Evolutionary conservation across 352 stramenopile genomes (phyloP), one percentile per base, ranked within the genome.

Genomic region (Phytophthora pistaciae): DNA sequence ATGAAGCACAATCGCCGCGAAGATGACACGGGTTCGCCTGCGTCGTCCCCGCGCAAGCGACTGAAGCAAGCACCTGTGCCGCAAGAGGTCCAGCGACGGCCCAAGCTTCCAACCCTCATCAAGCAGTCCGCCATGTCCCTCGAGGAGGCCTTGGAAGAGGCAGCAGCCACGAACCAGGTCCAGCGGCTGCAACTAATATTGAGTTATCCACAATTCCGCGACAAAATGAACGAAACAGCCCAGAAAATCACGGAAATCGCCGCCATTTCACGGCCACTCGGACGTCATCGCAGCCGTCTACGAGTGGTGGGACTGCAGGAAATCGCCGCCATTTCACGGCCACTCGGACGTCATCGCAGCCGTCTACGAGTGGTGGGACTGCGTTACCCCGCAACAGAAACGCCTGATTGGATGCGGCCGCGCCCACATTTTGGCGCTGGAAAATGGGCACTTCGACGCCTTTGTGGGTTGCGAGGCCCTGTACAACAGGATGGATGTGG

Each of bases 221-320:
- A 29, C 21, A 60, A 60, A 60, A 59, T 60, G 54, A 20, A 60
- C 31, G n/a, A 31, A 46, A 59, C 29, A 7, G 54, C 54, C 4
- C 33, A 29, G 42, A 48, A 29, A 11, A n/a, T 60, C 29, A 60
- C 54, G 9, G 54, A 60, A 60, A 31, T 60, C 16, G 53, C 14
- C 14, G 53, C 53, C 16, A n/a, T 18, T 10, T n/a, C n/a, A 46
- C 16, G 29, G 53, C 27, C 27, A 58, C 21, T 58, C 53, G 1
- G 53, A 58, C 3, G 53, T 29, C 27, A 44, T 58, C 25, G 16
- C 10, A 6, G 53, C 53, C 0, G 27, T 58, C n/a, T 58, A 29
- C n/a, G 7, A 46, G 53, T 58, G 53, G 53, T 58, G 53, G 53
- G 29, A 58, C 21, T 31, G 53, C 14, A n/a, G 9, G 53, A 59